These are phyloP conservation scores for Fraxinus anomala DNA, from an alignment of 257 asterid genomes.

Conservation along the genomic window DNA sequence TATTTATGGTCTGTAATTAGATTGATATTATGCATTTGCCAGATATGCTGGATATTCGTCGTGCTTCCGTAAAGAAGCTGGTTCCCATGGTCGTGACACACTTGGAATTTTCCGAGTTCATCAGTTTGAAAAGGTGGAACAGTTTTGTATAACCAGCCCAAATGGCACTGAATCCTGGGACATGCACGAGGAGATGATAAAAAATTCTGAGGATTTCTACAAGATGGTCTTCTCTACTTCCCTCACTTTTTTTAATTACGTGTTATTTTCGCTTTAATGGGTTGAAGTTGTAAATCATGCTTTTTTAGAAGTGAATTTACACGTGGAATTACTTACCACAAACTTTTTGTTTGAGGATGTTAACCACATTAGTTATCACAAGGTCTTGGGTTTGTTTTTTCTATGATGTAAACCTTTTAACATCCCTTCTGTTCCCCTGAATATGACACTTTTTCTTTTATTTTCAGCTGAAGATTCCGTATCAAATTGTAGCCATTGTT, in stretches of 20 bases:
- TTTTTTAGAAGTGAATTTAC: not conserved
- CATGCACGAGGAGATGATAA: slow-evolving; percentile 92
- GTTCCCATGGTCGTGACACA: slow-evolving; percentile 95
- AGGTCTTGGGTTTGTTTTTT: not conserved
- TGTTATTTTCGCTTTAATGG: not conserved
- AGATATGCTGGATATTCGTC: slow-evolving; percentile 94
- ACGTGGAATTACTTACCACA: not conserved
- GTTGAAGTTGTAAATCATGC: not conserved
- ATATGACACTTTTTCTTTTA: not conserved
- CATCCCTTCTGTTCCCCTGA: not conserved
- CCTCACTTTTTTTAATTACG: not conserved
- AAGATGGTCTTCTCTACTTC: slow-evolving; percentile 46
- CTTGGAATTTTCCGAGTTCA: slow-evolving; percentile 91
- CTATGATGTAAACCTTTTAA: not conserved
- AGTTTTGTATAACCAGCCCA: slow-evolving; percentile 83
- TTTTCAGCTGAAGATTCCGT: slow-evolving; percentile 77
- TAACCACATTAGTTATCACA: not conserved
- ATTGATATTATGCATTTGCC: slow-evolving; percentile 24
- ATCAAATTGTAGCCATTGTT: slow-evolving; percentile 80
- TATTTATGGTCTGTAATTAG: not conserved
- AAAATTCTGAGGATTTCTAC: slow-evolving; percentile 85
- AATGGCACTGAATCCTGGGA: slow-evolving; percentile 84
- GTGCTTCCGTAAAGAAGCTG: slow-evolving; percentile 96
- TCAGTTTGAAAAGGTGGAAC: slow-evolving; percentile 94
- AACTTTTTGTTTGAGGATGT: not conserved